Evolutionary conservation across 2,329 filamentous ascomycete species (phyloP).

Genomic region (Stachybotrys elegans): DNA sequence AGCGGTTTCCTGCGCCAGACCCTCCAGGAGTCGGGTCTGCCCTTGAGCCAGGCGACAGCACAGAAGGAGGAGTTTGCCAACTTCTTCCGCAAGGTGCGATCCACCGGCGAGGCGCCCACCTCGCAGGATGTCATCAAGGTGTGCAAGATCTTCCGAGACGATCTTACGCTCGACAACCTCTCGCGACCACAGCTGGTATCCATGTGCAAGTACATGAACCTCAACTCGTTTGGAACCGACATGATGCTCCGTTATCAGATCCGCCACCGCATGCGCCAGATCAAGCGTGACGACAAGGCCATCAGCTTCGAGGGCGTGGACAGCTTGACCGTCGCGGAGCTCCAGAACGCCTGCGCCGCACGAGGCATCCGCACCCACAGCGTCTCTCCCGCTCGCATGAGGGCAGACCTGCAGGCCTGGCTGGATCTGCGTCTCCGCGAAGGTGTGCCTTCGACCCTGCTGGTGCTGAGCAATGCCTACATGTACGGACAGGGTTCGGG

Average conservation of each 20-base stretch:
- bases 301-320: conserved; percentile 94
- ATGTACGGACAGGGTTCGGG: conserved; percentile 90
- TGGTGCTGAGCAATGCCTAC: conserved; percentile 95
- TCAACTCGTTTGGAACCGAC: conserved; percentile 95
- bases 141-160: conserved; percentile 98
- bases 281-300: conserved; percentile 94
- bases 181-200: conserved; percentile 92
- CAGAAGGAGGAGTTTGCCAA: conserved; percentile 91
- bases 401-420: conserved; percentile 90
- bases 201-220: conserved; percentile 97
- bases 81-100: conserved; percentile 94
- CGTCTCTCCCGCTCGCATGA: conserved; percentile 79
- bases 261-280: conserved; percentile 96
- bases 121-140: conserved; percentile 94
- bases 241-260: conserved; percentile 97
- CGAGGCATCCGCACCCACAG: conserved; percentile 91
- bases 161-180: conserved; percentile 93
- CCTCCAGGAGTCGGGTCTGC: conserved; percentile 86
- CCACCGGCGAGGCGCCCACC: conserved; percentile 85
- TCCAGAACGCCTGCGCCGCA: conserved; percentile 87
- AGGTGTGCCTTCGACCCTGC: conserved; percentile 89
- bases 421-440: conserved; percentile 88
- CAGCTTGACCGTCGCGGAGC: conserved; percentile 84
- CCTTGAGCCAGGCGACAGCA: conserved; percentile 75
- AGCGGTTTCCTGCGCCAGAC: conserved; percentile 86